phyloP scores from a whole-genome alignment of 2,329 filamentous ascomycete species.

The Pseudogymnoascus sp. region DNA sequence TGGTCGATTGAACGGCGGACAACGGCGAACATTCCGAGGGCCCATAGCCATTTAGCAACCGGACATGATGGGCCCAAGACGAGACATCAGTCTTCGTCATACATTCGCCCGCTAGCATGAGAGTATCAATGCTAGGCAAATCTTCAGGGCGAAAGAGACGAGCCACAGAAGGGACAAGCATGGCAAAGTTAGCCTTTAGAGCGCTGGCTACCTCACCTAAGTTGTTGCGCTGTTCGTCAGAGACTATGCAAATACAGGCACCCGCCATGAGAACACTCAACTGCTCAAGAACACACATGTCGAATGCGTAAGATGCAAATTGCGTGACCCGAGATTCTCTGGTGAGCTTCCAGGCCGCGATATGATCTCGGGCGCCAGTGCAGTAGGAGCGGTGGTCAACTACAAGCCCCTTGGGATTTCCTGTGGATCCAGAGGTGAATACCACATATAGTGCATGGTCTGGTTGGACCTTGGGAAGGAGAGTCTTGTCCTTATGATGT shows the following conservation, averaged over 20 bases:
- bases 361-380: conserved; percentile 9
- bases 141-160: conserved; percentile 13
- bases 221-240: conserved; percentile 14
- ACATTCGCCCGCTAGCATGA: conserved; percentile 16
- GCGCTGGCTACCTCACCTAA: conserved; percentile 12
- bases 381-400: conserved; percentile 16
- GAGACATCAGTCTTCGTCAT: not conserved
- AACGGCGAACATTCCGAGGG: conserved; percentile 14
- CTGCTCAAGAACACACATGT: conserved; percentile 16
- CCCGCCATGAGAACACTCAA: conserved; percentile 15
- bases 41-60: conserved; percentile 15
- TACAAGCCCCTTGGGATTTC: conserved; percentile 20
- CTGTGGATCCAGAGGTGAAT: conserved; percentile 18
- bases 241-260: conserved; percentile 18
- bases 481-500: not conserved
- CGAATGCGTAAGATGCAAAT: conserved; percentile 19
- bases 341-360: conserved; percentile 1
- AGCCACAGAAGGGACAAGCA: conserved; percentile 14
- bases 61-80: conserved; percentile 13
- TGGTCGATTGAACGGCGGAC: conserved; percentile 28
- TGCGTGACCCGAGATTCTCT: conserved; percentile 16
- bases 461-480: not conserved
- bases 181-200: conserved; percentile 13
- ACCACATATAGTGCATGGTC: conserved; percentile 13
- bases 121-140: conserved; percentile 13